Percentiles rank a stretch among this genome's conserved stretches.
phyloP scores from a whole-genome alignment of 2,329 filamentous ascomycete genomes.

The Alternaria postmessia region DNA sequence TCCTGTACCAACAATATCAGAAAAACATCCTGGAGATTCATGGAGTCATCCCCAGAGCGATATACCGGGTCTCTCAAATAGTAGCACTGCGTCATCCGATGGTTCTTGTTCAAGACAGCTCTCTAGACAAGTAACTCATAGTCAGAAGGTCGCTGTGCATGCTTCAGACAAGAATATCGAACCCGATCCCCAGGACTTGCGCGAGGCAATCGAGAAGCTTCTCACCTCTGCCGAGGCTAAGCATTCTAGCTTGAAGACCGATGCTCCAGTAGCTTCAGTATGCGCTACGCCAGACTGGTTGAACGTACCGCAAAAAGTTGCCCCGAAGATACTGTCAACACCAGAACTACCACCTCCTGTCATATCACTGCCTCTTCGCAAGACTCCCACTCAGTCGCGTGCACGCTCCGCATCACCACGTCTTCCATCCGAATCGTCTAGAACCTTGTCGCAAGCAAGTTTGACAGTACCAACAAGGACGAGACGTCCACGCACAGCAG shows the following conservation, averaged over 20 bases:
- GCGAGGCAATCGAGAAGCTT: conserved; percentile 21
- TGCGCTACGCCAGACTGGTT: conserved; percentile 19
- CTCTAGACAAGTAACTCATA: conserved; percentile 30
- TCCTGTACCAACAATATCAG: conserved; percentile 30
- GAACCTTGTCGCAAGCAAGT: conserved; percentile 11
- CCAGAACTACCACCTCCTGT: conserved; percentile 38
- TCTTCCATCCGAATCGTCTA: background rate
- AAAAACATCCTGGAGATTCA: conserved; percentile 30
- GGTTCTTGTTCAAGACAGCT: conserved; percentile 33
- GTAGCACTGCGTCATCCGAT: conserved; percentile 28
- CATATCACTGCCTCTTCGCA: conserved; percentile 19
- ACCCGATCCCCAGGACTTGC: conserved; percentile 23
- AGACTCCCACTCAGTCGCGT: conserved; percentile 11
- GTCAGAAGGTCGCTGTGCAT: conserved; percentile 39
- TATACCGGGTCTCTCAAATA: conserved; percentile 16
- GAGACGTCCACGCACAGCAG: background rate
- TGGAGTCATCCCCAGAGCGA: conserved; percentile 17
- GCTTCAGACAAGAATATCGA: conserved; percentile 30
- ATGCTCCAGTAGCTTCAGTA: background rate
- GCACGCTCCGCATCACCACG: conserved; percentile 30
- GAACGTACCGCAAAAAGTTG: conserved; percentile 20
- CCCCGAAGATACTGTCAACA: conserved; percentile 21
- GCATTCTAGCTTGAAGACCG: conserved; percentile 6
- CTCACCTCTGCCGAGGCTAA: conserved; percentile 13
- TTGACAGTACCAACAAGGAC: conserved; percentile 7